Evolutionary conservation across 768 basidiomycete genomes (phyloP).

Genomic region (Astraeus odoratus): DNA sequence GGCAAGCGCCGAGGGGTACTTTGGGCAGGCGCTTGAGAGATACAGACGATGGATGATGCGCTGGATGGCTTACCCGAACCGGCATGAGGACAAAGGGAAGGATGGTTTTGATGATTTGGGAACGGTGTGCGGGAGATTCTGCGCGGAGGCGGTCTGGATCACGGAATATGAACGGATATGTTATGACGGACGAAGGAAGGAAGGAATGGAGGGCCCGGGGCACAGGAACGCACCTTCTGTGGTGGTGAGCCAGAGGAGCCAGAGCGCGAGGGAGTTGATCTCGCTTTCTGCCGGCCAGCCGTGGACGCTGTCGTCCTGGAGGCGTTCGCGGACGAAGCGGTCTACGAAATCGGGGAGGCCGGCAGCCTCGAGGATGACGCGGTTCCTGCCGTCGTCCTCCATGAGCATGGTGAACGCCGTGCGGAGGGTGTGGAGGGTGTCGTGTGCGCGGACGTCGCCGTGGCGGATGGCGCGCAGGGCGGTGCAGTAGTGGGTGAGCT

Average conservation of each 20-base stretch:
- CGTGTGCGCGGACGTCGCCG: conserved; percentile 27
- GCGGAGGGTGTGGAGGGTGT: conserved; percentile 34
- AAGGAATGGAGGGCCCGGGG: too few species aligned
- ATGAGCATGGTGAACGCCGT: conserved; percentile 48
- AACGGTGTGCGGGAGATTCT: conserved; percentile 22
- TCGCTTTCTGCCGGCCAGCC: conserved; percentile 56
- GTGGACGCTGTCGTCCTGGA: conserved; percentile 35
- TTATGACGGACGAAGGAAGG: neutral
- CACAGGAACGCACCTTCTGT: conserved; percentile 45
- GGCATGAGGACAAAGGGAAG: conserved; percentile 44
- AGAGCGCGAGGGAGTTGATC: conserved; percentile 47
- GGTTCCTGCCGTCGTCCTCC: conserved; percentile 66
- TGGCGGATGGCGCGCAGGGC: conserved; percentile 26
- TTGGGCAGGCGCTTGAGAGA: neutral
- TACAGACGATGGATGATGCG: conserved; percentile 1
- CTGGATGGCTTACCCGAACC: conserved; percentile 30
- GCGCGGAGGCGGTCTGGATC: conserved; percentile 22
- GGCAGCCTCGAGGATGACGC: conserved; percentile 46
- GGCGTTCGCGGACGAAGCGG: conserved; percentile 35
- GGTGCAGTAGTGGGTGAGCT: conserved; percentile 33
- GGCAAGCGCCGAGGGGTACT: conserved; percentile 53
- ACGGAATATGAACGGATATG: neutral
- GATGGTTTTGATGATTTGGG: conserved; percentile 27
- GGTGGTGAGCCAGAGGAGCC: conserved; percentile 58
- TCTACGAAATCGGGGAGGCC: conserved; percentile 42